A percentile compares a stretch with the other conserved stretches of the same genome.
These are phyloP conservation scores for Pichia norvegensis DNA, from an alignment of 1,139 yeast genomes.

Conservation along the genomic window DNA sequence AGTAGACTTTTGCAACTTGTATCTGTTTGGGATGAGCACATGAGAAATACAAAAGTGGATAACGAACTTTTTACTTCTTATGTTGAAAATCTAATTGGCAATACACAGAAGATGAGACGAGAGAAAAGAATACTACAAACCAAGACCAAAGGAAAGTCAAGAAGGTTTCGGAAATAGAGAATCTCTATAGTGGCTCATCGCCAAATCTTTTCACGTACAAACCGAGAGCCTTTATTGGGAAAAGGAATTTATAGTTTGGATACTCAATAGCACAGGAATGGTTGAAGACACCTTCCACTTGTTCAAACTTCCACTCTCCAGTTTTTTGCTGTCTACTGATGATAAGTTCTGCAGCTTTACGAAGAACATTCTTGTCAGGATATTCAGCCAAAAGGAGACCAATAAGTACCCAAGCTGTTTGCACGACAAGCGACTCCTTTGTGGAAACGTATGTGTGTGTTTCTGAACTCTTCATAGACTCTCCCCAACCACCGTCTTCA, in stretches of 20 bases:
- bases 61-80: constrained; percentile 27
- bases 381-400: constrained; percentile 75
- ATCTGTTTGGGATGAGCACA: constrained; percentile 22
- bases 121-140: constrained; percentile 7
- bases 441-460: constrained; percentile 65
- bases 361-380: constrained; percentile 60
- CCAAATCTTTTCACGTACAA: constrained; percentile 38
- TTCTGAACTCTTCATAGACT: constrained; percentile 77
- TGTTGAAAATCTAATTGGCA: constrained; percentile 30
- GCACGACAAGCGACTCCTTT: constrained; percentile 66
- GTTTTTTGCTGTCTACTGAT: constrained; percentile 59
- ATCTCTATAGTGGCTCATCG: constrained; percentile 8
- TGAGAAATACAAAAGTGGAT: constrained; percentile 20
- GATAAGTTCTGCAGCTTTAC: constrained; percentile 54
- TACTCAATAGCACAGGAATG: constrained; percentile 92
- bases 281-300: constrained; percentile 92
- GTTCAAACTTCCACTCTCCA: constrained; percentile 86
- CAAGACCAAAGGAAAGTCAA: not conserved
- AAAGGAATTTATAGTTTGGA: constrained; percentile 84
- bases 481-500: constrained; percentile 97
- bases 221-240: constrained; percentile 91
- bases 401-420: constrained; percentile 88
- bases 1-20: constrained; percentile 17
- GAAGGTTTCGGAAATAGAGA: not conserved
- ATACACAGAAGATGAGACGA: constrained; percentile 28